These are phyloP conservation scores for Reutealis trisperma DNA, from an alignment of 345 rosid species.

Conservation along the genomic window DNA sequence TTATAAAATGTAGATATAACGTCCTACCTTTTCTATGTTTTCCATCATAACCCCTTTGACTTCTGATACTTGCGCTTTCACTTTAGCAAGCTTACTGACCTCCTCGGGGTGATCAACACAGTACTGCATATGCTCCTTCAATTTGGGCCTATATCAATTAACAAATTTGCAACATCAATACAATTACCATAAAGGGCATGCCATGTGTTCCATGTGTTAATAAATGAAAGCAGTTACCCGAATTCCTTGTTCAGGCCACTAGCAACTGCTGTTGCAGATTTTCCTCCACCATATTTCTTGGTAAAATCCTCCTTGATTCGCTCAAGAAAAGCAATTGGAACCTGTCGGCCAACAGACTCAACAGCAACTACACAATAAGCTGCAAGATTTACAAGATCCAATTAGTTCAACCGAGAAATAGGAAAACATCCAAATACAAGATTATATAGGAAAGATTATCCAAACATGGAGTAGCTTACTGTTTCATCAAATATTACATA, in stretches of 20 bases:
- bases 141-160: conserved; percentile 56
- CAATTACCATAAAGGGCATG: neutral
- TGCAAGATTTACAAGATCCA: conserved; percentile 11
- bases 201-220: neutral
- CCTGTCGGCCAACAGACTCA: conserved; percentile 32
- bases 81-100: conserved; percentile 95
- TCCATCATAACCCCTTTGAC: conserved; percentile 99
- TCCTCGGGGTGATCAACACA: conserved; percentile 96
- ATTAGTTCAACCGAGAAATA: conserved; percentile 6
- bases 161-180: neutral
- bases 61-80: conserved; percentile 97
- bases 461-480: neutral
- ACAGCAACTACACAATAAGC: conserved; percentile 37
- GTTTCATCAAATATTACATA: neutral
- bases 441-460: neutral
- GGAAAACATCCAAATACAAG: neutral
- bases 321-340: conserved; percentile 37
- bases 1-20: neutral
- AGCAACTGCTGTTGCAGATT: conserved; percentile 31
- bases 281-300: conserved; percentile 34
- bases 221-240: conserved; percentile 24
- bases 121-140: conserved; percentile 94
- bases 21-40: conserved; percentile 85
- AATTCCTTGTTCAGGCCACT: conserved; percentile 31
- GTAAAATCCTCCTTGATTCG: conserved; percentile 32